These are phyloP conservation scores for Craspedostauros australis DNA, from an alignment of 108 stramenopile species.

Conservation along the genomic window DNA sequence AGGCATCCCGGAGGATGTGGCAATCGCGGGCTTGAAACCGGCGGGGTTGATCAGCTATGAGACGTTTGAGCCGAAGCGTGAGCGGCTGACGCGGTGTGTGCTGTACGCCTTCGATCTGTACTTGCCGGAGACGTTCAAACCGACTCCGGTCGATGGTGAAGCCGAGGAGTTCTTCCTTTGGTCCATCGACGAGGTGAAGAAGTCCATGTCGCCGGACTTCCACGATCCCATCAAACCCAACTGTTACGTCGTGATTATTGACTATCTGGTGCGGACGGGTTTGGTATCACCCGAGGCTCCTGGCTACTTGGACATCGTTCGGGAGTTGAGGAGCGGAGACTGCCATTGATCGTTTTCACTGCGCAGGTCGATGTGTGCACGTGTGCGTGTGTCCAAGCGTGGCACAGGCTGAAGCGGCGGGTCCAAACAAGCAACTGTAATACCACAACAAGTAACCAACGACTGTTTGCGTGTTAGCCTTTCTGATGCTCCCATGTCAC, in stretches of 20 bases:
- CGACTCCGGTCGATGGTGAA: constrained; percentile 82
- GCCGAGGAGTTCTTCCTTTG: constrained; percentile 81
- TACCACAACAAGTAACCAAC: too few relatives aligned
- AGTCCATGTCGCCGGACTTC: constrained; percentile 44
- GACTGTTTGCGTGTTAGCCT: too few relatives aligned
- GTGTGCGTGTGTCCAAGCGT: too few relatives aligned
- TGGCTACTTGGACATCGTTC: constrained; percentile 71
- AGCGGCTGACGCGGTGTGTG: constrained; percentile 47
- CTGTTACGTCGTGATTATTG: constrained; percentile 80
- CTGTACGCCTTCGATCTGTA: constrained; percentile 81
- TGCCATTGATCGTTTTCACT: too few relatives aligned
- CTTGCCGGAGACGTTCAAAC: constrained; percentile 65
- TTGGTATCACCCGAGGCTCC: constrained; percentile 55
- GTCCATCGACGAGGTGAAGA: constrained; percentile 51
- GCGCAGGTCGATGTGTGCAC: too few relatives aligned
- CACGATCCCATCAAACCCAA: constrained; percentile 88
- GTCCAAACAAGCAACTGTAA: neutral
- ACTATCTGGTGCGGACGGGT: constrained; percentile 65
- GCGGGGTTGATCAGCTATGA: constrained; percentile 79
- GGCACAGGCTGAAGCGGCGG: too few relatives aligned
- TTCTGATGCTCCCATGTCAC: too few relatives aligned
- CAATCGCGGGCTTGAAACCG: constrained; percentile 31
- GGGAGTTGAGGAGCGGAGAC: constrained; percentile 63
- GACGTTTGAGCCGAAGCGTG: constrained; percentile 14
- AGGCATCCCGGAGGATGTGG: constrained; percentile 56